Evolutionary conservation across 768 basidiomycete genomes (phyloP).

Genomic region (Pleurotus tuber-regium): DNA sequence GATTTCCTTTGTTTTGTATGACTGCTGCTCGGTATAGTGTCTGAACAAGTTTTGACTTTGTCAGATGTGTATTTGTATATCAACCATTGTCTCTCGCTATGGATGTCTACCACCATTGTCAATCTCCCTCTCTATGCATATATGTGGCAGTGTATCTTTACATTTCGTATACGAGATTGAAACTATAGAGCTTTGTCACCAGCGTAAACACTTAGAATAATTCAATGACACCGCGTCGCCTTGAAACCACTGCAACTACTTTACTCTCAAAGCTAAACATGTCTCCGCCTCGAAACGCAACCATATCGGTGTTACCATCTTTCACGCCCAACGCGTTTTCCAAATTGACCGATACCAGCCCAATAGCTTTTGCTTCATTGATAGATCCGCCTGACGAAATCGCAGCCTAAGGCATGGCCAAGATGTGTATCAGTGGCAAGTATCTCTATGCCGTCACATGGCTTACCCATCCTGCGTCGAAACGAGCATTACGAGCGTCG

Average conservation of each 20-base stretch:
- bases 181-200: no score
- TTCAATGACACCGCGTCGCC: conserved; percentile 30
- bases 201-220: conserved; percentile 30
- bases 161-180: no score
- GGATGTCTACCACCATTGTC: no score
- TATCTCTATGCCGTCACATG: background rate
- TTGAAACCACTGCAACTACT: conserved; percentile 40
- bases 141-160: background rate
- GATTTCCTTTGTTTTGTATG: conserved; percentile 6
- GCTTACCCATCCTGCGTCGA: conserved; percentile 59
- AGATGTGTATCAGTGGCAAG: background rate
- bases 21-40: conserved; percentile 1
- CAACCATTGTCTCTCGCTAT: no score
- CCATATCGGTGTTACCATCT: conserved; percentile 29
- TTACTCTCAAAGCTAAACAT: conserved; percentile 43
- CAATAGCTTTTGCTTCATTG: conserved; percentile 32
- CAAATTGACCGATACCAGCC: conserved; percentile 39
- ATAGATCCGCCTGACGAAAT: conserved; percentile 38
- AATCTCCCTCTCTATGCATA: background rate
- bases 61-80: no score
- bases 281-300: conserved; percentile 37
- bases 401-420: conserved; percentile 16
- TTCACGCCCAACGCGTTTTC: conserved; percentile 38
- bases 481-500: conserved; percentile 65
- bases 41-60: background rate